These are phyloP conservation scores for Sophora flavescens DNA, from an alignment of 306 rosid species.

Conservation along the genomic window DNA sequence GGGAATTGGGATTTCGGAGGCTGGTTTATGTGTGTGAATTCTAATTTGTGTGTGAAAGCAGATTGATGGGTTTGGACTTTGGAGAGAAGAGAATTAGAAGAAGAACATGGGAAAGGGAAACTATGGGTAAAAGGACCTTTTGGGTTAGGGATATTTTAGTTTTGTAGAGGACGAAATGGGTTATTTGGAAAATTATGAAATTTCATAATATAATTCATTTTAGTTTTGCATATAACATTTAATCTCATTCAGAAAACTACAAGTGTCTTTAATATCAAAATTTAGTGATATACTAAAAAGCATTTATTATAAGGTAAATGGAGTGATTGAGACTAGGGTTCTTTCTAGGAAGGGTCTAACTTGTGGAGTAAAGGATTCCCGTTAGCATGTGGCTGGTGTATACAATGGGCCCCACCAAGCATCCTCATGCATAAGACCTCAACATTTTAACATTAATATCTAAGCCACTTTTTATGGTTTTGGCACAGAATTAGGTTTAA, in stretches of 20 bases:
- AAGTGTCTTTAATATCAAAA: no score
- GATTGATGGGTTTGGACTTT: neutral
- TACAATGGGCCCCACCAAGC: constrained; percentile 34
- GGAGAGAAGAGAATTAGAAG: constrained; percentile 6
- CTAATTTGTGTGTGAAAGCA: neutral
- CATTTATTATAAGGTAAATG: neutral
- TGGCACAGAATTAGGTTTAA: constrained; percentile 15
- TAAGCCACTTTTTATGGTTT: constrained; percentile 34
- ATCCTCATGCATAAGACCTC: neutral
- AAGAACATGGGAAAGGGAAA: constrained; percentile 31
- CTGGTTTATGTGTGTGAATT: neutral
- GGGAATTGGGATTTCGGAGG: neutral
- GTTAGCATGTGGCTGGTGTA: constrained; percentile 46
- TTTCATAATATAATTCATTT: no score
- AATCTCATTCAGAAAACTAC: no score
- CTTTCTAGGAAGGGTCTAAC: constrained; percentile 15
- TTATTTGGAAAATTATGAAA: no score
- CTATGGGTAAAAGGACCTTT: constrained; percentile 36
- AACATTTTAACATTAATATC: constrained; percentile 34
- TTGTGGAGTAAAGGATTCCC: constrained; percentile 28
- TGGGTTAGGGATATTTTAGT: neutral
- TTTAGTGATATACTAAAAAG: no score
- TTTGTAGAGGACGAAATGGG: neutral
- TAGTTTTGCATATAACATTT: neutral
- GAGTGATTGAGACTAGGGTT: neutral